Evolutionary conservation across 306 rosid species (phyloP), one percentile per base, ranked within the genome.

Genomic region (Rosa persica): DNA sequence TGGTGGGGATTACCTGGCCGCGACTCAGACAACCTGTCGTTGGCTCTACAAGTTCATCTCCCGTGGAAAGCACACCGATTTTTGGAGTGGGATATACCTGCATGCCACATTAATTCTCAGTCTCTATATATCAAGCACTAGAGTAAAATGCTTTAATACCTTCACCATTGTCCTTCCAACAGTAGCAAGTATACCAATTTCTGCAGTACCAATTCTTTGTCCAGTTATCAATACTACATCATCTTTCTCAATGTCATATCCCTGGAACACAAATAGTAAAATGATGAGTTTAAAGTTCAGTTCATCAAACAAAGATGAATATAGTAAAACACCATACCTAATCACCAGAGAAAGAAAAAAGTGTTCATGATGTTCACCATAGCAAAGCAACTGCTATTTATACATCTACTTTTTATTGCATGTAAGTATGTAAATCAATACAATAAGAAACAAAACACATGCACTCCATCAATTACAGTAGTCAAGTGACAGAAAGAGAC

Each of bases 161-260:
- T 94, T 89, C 61, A 92, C 93, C 77, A 72, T 85, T 7, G 81
- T 86, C 48, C 87, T 94, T 77, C 98, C 98, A 76, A 86, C 88
- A 6, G 97, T 85, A 78, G 98, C 98, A 78, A 94, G 98, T 76
- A 94, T 74, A 75, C 98, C 98, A 83, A 94, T 89, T 87, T 94
- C 98, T 15, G 98, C 88, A 76, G 90, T 87, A 54, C 97, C 95
- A 78, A 94, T 61, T 81, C 80, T 90, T 81, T 94, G 95, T 75
- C 98, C 98, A 83, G 95, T 76, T 75, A 83, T 79, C 78, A 94
- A 85, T 40, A 94, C 95, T 38, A 86, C 36, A 48, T 88, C 82
- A 82, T 83, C 97, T 83, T 89, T 86, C 88, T 88, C 84, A 25
- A 94, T 90, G 74, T 94, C 98, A 67, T 83, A 76, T 57, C 98